A percentile compares a stretch with the other conserved stretches of the same genome.
These are phyloP conservation scores for Neonectria neomacrospora DNA, from an alignment of 2,329 filamentous ascomycete species.

Conservation along the genomic window DNA sequence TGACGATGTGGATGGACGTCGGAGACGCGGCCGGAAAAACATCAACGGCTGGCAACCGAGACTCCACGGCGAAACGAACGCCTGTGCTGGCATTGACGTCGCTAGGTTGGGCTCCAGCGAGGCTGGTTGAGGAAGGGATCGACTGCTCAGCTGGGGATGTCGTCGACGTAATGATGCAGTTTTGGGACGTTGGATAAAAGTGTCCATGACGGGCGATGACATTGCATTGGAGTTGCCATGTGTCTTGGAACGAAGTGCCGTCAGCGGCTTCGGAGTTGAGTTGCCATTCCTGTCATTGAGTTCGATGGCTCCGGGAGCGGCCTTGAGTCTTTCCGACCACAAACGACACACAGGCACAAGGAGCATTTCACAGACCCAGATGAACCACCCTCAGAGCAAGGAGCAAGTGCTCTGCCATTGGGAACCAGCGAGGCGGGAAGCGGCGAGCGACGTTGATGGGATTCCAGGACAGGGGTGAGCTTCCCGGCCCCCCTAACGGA, in stretches of 20 bases:
- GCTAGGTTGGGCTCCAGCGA: slow-evolving; percentile 29
- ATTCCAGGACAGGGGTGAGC: slow-evolving; percentile 19
- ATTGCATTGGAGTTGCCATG: slow-evolving; percentile 17
- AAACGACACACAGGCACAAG: background rate
- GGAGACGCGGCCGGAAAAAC: slow-evolving; percentile 27
- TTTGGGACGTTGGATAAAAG: slow-evolving; percentile 1
- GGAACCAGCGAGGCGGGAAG: slow-evolving; percentile 20
- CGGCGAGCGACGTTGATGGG: slow-evolving; percentile 23
- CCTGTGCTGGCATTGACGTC: slow-evolving; percentile 26
- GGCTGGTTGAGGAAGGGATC: slow-evolving; percentile 39
- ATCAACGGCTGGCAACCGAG: slow-evolving; percentile 33
- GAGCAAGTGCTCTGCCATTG: background rate
- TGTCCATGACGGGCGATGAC: slow-evolving; percentile 8
- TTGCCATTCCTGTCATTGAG: slow-evolving; percentile 27
- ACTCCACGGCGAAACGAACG: slow-evolving; percentile 26
- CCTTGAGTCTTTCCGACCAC: slow-evolving; percentile 21
- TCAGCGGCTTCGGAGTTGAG: slow-evolving; percentile 34
- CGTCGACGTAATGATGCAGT: slow-evolving; percentile 41
- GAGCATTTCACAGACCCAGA: background rate
- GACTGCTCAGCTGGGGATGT: slow-evolving; percentile 20
- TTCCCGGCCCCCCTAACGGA: slow-evolving; percentile 22
- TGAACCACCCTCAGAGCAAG: background rate
- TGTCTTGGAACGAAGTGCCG: slow-evolving; percentile 30
- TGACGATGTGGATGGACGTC: slow-evolving; percentile 28
- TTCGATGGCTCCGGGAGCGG: slow-evolving; percentile 25